A percentile compares a stretch with the other conserved stretches of the same genome.
phyloP scores from a whole-genome alignment of 179 eudicot genomes.

The Kewa caespitosa region DNA sequence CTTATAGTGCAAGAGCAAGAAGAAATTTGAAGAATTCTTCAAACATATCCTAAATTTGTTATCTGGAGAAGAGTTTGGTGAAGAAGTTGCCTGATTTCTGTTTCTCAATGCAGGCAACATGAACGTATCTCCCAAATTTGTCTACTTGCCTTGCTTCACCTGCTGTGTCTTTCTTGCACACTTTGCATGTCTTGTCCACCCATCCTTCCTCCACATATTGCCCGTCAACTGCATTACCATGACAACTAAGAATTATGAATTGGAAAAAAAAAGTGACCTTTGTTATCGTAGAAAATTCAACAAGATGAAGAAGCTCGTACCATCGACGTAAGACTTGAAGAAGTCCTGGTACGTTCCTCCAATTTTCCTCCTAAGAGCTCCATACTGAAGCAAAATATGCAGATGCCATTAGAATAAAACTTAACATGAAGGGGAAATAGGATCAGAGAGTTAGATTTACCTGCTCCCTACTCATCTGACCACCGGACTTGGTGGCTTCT shows the following conservation, averaged over 20 bases:
- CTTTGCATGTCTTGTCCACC: slow-evolving; percentile 95
- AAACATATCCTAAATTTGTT: background rate
- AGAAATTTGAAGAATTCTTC: background rate
- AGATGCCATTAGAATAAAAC: background rate
- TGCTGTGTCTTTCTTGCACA: slow-evolving; percentile 91
- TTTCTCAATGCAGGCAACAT: slow-evolving; percentile 71
- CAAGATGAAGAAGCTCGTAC: slow-evolving; percentile 28
- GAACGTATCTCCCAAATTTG: slow-evolving; percentile 79
- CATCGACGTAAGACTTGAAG: slow-evolving; percentile 94
- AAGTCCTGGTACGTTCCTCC: slow-evolving; percentile 98
- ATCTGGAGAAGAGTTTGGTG: slow-evolving; percentile 69
- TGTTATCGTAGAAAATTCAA: background rate
- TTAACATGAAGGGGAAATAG: background rate
- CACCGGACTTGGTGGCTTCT: slow-evolving; percentile 69
- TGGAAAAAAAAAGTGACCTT: background rate
- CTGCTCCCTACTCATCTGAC: slow-evolving; percentile 69
- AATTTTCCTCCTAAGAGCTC: slow-evolving; percentile 94
- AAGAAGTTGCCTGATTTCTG: slow-evolving; percentile 72
- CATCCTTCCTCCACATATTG: slow-evolving; percentile 97
- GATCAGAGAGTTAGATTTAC: slow-evolving; percentile 26
- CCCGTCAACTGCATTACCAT: slow-evolving; percentile 64
- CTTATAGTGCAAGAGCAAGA: background rate
- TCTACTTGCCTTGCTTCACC: slow-evolving; percentile 84
- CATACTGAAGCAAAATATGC: slow-evolving; percentile 48
- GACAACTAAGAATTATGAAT: background rate